These are phyloP conservation scores for Aegle marmelos DNA, from an alignment of 345 rosid genomes.

Conservation along the genomic window DNA sequence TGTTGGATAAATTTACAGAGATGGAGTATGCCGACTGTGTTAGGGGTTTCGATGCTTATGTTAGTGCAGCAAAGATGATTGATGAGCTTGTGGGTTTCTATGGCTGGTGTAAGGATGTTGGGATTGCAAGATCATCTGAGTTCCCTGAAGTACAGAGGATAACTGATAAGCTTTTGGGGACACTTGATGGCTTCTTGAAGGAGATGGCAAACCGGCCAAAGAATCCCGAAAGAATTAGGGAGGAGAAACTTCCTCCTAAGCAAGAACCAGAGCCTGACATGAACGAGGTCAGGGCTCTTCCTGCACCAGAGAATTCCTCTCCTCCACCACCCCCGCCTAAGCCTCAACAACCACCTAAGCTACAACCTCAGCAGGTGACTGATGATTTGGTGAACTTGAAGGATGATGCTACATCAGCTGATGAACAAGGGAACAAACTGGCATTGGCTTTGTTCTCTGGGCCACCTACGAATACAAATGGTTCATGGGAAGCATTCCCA, in stretches of 20 bases:
- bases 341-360: constrained; percentile 38
- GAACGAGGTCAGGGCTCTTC: constrained; percentile 82
- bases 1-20: constrained; percentile 79
- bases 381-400: constrained; percentile 76
- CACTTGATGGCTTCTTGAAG: constrained; percentile 80
- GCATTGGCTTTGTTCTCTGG: constrained; percentile 83
- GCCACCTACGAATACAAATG: constrained; percentile 41
- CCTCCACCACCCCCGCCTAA: constrained; percentile 52
- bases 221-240: constrained; percentile 58
- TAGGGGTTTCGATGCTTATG: constrained; percentile 84
- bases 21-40: constrained; percentile 84
- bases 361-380: constrained; percentile 41
- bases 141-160: constrained; percentile 91
- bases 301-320: constrained; percentile 63
- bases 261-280: constrained; percentile 50
- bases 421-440: constrained; percentile 85
- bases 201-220: constrained; percentile 61
- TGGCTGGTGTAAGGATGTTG: constrained; percentile 82
- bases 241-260: constrained; percentile 38
- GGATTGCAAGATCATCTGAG: constrained; percentile 85
- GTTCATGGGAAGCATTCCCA: constrained; percentile 86
- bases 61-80: constrained; percentile 75
- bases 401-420: constrained; percentile 67
- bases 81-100: constrained; percentile 77
- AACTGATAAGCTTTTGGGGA: constrained; percentile 69